Evolutionary conservation across 2,329 filamentous ascomycete species (phyloP).

Genomic region (Phialophora tarda): DNA sequence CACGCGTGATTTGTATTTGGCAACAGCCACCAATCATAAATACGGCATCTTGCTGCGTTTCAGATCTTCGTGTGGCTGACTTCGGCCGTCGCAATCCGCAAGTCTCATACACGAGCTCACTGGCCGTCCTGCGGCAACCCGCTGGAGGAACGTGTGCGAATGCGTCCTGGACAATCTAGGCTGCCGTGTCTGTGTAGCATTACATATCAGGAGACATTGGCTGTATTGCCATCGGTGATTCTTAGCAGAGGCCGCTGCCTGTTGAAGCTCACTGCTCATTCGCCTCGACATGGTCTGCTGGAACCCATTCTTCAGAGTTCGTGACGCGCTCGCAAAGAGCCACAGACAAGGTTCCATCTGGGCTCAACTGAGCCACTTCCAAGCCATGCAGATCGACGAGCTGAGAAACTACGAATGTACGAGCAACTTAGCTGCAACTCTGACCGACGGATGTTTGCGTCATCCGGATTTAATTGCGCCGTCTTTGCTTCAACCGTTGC

Average conservation of each 20-base stretch:
- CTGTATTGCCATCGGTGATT: constrained; percentile 12
- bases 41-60: constrained; percentile 1
- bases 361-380: background rate
- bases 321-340: background rate
- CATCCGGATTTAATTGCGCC: constrained; percentile 21
- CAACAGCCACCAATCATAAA: constrained; percentile 3
- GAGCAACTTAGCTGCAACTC: constrained; percentile 2
- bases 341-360: constrained; percentile 10
- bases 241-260: background rate
- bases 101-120: background rate
- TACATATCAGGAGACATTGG: background rate
- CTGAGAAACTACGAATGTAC: constrained; percentile 17
- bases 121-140: background rate
- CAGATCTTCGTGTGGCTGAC: constrained; percentile 5
- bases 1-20: background rate
- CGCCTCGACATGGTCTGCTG: background rate
- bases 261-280: constrained; percentile 7
- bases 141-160: background rate
- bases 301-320: constrained; percentile 3
- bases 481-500: background rate
- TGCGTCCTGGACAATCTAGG: background rate
- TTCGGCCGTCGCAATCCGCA: constrained; percentile 4
- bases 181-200: constrained; percentile 5
- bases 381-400: constrained; percentile 15
- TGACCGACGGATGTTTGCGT: constrained; percentile 7